A percentile compares a stretch with the other conserved stretches of the same genome.
Conservation (phyloP, 2,329 filamentous ascomycete genomes). For the Ceratocystis cubensis region DNA sequence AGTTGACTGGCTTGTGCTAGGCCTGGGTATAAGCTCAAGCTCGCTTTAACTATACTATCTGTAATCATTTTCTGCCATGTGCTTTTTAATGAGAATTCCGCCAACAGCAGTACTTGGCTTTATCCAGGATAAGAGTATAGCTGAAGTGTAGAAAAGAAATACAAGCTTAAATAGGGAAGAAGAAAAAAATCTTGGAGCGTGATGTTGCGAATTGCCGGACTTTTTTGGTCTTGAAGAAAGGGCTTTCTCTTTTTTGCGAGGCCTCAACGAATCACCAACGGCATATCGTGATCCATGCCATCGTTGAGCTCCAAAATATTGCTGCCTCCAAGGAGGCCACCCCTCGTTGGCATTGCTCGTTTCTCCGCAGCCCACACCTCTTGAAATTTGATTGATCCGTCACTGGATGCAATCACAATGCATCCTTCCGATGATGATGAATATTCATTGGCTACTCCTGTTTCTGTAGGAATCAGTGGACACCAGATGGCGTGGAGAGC, state of each 20-base stretch:
- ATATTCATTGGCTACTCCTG: conserved; percentile 24
- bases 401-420: conserved; percentile 82
- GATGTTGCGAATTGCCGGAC: background rate
- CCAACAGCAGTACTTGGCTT: background rate
- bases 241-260: background rate
- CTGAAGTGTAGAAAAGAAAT: background rate
- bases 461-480: conserved; percentile 38
- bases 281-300: conserved; percentile 56
- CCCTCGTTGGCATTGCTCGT: conserved; percentile 45
- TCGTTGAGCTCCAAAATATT: conserved; percentile 73
- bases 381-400: conserved; percentile 88
- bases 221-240: background rate
- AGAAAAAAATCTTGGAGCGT: background rate
- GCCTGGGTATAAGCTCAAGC: background rate
- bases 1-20: background rate
- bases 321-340: conserved; percentile 28
- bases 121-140: background rate
- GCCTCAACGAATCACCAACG: background rate
- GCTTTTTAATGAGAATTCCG: background rate
- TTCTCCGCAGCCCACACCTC: conserved; percentile 61
- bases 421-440: conserved; percentile 37
- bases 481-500: conserved; percentile 84
- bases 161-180: background rate
- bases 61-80: background rate
- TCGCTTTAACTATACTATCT: background rate